Base-by-base conservation (phyloP, 768 basidiomycete species). In the Asterophora parasitica region DNA sequence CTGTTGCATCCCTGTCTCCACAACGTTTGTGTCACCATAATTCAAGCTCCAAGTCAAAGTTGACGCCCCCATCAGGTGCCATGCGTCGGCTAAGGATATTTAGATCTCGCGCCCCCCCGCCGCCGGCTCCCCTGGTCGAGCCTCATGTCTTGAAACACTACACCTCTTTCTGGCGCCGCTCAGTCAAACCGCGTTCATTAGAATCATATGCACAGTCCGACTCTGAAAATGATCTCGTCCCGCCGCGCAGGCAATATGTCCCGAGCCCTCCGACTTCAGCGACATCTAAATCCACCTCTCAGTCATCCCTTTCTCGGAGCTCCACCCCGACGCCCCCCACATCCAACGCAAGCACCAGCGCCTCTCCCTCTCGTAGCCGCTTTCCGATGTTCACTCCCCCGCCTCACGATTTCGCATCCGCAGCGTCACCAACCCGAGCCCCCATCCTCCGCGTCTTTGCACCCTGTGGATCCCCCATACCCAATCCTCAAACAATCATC, bases 371-470 rank as follows among this genome's bases (percentile, higher is more conserved):
- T 20, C 51, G 42, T 38, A 16, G 33, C 3, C 46, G 43, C 8
- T 41, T 42, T 17, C 44, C 52, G 19, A 49, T 37, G 52, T 56
- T 44, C 33, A 39, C 53, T 42, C 52, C 56, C 23, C 69, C 78
- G 4, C 78, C 79, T 17, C 85, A 88, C 57, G 86, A 88, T 53
- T 68, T 90, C 28, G 63, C 58, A 31, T 62, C 74, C 23, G 84
- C 87, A 2, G 78, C 77, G 2, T 81, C 77, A 5, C 76, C 85
- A 12, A 69, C 66, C 0, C 82, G 88, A 10, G 87, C 88, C 1
- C 88, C 88, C 1, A 70, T 91, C 40, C 44, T 45, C 13, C 44
- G 44, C 33, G 81, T 86, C 40, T 92, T 85, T 53, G 80, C 86
- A 19, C 88, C 88, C 1, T 88, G 84, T 54, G 68, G 77, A 1